Percentiles rank a stretch among this genome's conserved stretches.
These are phyloP conservation scores for Cladorrhinum sp. DNA, from an alignment of 2,329 filamentous ascomycete genomes.

Conservation along the genomic window DNA sequence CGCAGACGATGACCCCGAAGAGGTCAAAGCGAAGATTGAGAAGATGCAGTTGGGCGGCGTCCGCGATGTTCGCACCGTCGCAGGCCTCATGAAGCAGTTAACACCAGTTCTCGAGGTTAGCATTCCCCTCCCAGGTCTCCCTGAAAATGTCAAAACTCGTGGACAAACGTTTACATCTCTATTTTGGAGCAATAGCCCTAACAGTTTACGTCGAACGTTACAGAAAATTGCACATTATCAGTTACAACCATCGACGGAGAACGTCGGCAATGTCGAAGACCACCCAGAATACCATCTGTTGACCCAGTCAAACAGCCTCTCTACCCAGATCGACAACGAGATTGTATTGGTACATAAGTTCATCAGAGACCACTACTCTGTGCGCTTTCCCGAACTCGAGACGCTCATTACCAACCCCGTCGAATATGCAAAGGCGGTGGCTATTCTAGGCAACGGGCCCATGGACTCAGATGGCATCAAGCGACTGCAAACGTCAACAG, in stretches of 20 bases:
- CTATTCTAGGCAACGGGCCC: constrained; percentile 88
- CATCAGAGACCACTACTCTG: constrained; percentile 91
- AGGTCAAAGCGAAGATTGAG: constrained; percentile 74
- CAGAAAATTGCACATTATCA: constrained; percentile 81
- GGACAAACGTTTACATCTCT: constrained; percentile 62
- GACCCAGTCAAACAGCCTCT: constrained; percentile 83
- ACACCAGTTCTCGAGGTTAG: constrained; percentile 80
- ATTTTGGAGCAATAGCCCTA: constrained; percentile 61
- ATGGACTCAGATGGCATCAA: constrained; percentile 81
- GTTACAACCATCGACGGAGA: constrained; percentile 59
- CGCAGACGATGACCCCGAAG: constrained; percentile 60
- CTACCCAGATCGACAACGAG: constrained; percentile 89
- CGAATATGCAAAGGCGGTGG: constrained; percentile 92
- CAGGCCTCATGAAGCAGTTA: constrained; percentile 75
- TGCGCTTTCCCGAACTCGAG: constrained; percentile 90
- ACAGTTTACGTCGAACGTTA: constrained; percentile 52
- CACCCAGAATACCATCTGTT: constrained; percentile 88
- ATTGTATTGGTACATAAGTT: constrained; percentile 94
- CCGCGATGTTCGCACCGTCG: constrained; percentile 76
- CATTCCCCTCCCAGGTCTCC: constrained; percentile 28
- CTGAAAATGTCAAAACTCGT: constrained; percentile 29
- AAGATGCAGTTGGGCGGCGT: constrained; percentile 74
- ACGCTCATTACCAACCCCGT: constrained; percentile 84
- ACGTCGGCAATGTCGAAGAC: constrained; percentile 82
- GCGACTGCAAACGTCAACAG: constrained; percentile 67